Conservation (phyloP, 2,329 filamentous ascomycete genomes). For the Botryosphaeria dothidea region DNA sequence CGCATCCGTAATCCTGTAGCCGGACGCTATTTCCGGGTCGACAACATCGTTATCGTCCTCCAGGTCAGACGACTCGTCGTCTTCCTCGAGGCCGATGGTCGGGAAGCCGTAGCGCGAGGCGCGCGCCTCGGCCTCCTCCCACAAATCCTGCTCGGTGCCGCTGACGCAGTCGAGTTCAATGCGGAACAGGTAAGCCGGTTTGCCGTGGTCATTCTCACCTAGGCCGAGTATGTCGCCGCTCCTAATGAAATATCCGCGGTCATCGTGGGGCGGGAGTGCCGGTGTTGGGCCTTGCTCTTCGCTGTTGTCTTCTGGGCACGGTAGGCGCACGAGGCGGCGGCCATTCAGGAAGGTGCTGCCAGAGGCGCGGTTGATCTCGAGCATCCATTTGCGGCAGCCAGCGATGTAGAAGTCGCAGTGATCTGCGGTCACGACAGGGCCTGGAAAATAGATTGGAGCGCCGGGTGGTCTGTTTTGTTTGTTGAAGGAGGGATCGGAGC, state of each 20-base stretch:
- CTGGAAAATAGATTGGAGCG: background rate
- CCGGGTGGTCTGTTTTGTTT: background rate
- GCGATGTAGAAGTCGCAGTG: constrained; percentile 5
- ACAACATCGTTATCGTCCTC: background rate
- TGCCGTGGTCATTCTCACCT: background rate
- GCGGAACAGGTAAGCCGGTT: background rate
- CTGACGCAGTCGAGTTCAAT: background rate
- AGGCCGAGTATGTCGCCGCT: constrained; percentile 14
- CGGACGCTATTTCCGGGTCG: constrained; percentile 21
- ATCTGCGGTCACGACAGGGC: background rate
- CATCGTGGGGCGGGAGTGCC: background rate
- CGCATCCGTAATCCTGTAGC: constrained; percentile 4
- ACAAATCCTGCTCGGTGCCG: background rate
- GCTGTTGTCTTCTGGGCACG: too few species aligned
- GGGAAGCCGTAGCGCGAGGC: constrained; percentile 21
- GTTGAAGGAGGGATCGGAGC: constrained; percentile 1
- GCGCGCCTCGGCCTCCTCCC: constrained; percentile 16
- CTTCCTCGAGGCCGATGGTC: background rate
- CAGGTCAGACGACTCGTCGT: background rate
- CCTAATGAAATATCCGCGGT: background rate
- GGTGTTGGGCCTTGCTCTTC: too few species aligned
- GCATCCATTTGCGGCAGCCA: background rate
- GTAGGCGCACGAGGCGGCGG: background rate
- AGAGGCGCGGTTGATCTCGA: background rate
- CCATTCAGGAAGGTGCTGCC: constrained; percentile 6